Base-by-base conservation (phyloP, 2,329 filamentous ascomycete genomes). In the Paecilomyces dactylethromorphus region DNA sequence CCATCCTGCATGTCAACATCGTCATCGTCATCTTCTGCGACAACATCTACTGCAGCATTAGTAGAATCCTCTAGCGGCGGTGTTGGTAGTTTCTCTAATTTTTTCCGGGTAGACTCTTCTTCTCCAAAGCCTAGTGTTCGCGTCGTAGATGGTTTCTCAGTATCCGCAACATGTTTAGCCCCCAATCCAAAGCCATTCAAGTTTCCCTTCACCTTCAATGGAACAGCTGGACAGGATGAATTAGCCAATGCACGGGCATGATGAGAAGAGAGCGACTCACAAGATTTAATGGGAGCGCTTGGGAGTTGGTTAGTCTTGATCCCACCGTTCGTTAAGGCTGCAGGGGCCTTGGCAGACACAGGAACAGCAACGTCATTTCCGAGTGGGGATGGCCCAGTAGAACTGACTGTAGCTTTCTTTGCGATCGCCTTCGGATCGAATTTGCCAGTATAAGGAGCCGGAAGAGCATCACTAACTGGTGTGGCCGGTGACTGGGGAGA, bases 41-140 rank as follows among this genome's bases (percentile, higher is more conserved):
- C 64, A n/a, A 53, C 73, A 39, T 76, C 77, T 12, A 60, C 63
- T 59, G 80, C 80, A 83, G 65, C 76, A 62, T 79, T 75, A 63
- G 87, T 84, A 61, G 81, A 76, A 64, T 83, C 83, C 69, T 87
- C 84, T 57, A 90, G 79, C 57, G 88, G 84, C 60, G 90, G 85
- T 64, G 88, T 88, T 59, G 93, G 92, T 61, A 99, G 86, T 76
- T 92, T 94, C 71, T 91, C 91, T 64, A 99, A 84, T 78, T 95
- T 97, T 72, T 92, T 90, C 69, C 90, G 87, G 1, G 88, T 89
- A 32, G 86, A 87, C 68, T 96, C 91, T 67, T 97, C 93, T 69
- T 97, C 93, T 61, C 90, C 92, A 66, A 97, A 87, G 66, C 92
- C 87, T 22, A 96, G 80, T 61, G 90, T 91, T 65, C 87, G 88